Evolutionary conservation across 2,329 filamentous ascomycete species (phyloP), one percentile per base, ranked within the genome.

Genomic region (Westerdykella ornata): DNA sequence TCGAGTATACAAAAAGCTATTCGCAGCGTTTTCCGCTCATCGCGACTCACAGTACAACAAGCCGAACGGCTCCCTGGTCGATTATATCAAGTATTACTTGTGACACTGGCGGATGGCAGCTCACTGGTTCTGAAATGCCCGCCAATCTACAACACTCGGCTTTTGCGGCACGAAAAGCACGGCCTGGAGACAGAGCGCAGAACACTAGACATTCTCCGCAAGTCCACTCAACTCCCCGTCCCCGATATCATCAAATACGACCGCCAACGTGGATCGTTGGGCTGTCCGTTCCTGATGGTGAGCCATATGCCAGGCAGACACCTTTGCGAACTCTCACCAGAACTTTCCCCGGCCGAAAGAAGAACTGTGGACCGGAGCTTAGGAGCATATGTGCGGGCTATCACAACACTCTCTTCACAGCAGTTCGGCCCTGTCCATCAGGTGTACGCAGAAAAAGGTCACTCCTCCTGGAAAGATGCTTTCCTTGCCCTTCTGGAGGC

Each of bases 401-500:
- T 78, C 30, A 65, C 67, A 3, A 60, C 69, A 15, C 62, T 76
- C 29, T 65, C 66, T 8, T 71, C 73, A 4, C 57, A 65, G 2
- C 63, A 66, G 3, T 80, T 78, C 50, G 77, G 77, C 3, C 57
- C 69, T n/a, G 60, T 72, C 7, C 67, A 69, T 32, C 63, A 67
- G 38, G 73, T 76, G 4, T 68, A 68, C 33, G 56, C 56, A 12
- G 68, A 70, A n/a, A 58, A 57, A 17, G 73, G 74, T 13, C 68
- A 59, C 41, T 52, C 49, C n/a, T 72, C 71, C 3, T 81, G 77
- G 77, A 65, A 67, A 39, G 68, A 73, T 41, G 72, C 71, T 11
- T 81, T 80, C 48, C 59, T 70, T 17, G 51, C 56, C 5, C 66
- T 80, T 30, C 62, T 80, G 15, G 76, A 80, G 53, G 63, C 68